These are phyloP conservation scores for Cucurbita pepo DNA, from an alignment of 306 rosid genomes.

Conservation along the genomic window DNA sequence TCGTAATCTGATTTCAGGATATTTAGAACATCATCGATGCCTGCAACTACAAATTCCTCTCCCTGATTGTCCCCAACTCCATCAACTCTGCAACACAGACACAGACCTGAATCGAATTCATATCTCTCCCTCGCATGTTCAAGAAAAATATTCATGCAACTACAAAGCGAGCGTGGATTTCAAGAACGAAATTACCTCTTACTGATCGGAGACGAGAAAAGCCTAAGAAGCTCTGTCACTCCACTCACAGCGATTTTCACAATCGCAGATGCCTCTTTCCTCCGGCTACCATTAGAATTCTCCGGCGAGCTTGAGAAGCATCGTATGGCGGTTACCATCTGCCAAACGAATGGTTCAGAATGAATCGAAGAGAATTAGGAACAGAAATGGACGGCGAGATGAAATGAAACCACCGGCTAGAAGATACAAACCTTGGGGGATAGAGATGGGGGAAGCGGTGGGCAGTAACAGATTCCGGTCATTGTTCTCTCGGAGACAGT, in stretches of 20 bases:
- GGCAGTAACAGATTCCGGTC: neutral
- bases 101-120: neutral
- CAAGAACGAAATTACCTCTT: constrained; percentile 15
- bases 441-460: neutral
- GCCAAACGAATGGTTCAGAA: neutral
- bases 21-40: constrained; percentile 48
- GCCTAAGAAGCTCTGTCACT: constrained; percentile 52
- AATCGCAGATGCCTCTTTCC: constrained; percentile 29
- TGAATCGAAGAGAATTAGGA: neutral
- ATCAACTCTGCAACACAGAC: constrained; percentile 10
- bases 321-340: constrained; percentile 13
- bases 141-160: too few relatives aligned
- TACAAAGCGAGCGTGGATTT: neutral
- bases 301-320: constrained; percentile 16
- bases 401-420: neutral
- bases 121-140: neutral
- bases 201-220: constrained; percentile 32
- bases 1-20: constrained; percentile 36
- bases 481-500: neutral
- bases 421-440: neutral
- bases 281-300: neutral
- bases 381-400: neutral
- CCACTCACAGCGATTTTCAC: constrained; percentile 55
- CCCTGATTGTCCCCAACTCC: constrained; percentile 11
- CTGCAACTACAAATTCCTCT: constrained; percentile 26